phyloP scores from a whole-genome alignment of 164 flowering plant genomes.

The Dillenia turbinata region DNA sequence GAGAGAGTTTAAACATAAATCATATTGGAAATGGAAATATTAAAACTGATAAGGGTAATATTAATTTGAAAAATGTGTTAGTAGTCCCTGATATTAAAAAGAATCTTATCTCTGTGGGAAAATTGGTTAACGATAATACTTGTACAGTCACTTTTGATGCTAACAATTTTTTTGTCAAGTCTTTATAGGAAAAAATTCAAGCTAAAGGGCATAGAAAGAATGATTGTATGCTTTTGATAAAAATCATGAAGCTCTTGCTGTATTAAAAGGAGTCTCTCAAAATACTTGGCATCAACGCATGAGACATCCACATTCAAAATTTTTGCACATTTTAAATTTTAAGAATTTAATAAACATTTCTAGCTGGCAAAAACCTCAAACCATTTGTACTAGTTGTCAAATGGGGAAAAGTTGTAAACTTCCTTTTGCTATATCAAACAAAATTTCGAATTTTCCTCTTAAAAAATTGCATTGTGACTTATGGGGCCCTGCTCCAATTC shows the following conservation, averaged over 20 bases:
- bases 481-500: too few species aligned
- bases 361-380: too few species aligned
- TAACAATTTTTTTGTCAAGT: not conserved
- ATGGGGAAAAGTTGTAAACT: too few species aligned
- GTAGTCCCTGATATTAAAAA: not conserved
- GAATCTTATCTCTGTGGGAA: not conserved
- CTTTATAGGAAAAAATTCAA: not conserved
- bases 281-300: not conserved
- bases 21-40: not conserved
- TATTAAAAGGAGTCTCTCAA: not conserved
- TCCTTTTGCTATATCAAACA: too few species aligned
- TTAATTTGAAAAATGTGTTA: not conserved
- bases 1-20: not conserved
- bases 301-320: not conserved
- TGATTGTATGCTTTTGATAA: not conserved
- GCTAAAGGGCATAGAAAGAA: not conserved
- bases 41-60: not conserved
- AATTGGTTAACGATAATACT: not conserved
- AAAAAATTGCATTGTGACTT: too few species aligned
- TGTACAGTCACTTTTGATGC: not conserved
- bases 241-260: not conserved
- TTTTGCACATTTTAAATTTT: not conserved
- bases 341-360: not conserved
- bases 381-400: too few species aligned
- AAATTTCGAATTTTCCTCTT: too few species aligned